These are phyloP conservation scores for Vitis hybrid DNA, from an alignment of 177 flowering plant species.

Conservation along the genomic window DNA sequence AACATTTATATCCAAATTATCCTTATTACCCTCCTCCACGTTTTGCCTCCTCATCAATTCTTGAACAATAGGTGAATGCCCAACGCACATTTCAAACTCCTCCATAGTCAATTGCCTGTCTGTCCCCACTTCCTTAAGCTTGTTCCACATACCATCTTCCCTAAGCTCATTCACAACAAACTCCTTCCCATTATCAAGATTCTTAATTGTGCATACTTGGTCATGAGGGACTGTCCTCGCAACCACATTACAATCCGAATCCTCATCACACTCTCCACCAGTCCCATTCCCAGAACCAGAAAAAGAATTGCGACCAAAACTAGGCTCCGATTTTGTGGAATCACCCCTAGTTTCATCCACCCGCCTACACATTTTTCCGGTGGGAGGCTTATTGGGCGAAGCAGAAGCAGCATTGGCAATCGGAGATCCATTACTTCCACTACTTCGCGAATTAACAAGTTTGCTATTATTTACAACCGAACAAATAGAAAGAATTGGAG, in stretches of 20 bases:
- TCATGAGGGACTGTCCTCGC: constrained; percentile 17
- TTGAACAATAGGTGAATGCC: constrained; percentile 93
- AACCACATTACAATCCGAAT: constrained; percentile 23
- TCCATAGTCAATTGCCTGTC: constrained; percentile 91
- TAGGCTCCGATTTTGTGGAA: constrained; percentile 6
- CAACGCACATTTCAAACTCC: constrained; percentile 91
- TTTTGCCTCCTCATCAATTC: constrained; percentile 94
- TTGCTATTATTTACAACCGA: constrained; percentile 35
- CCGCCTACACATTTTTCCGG: constrained; percentile 32
- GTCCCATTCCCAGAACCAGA: constrained; percentile 7
- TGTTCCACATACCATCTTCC: constrained; percentile 86
- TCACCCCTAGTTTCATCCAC: constrained; percentile 21
- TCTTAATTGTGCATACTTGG: constrained; percentile 61
- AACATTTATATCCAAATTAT: constrained; percentile 28
- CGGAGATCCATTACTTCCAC: constrained; percentile 14
- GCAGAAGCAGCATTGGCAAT: constrained; percentile 10
- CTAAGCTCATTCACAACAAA: constrained; percentile 88
- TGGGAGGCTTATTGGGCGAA: constrained; percentile 58
- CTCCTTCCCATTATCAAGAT: constrained; percentile 92
- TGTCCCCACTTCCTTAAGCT: constrained; percentile 83
- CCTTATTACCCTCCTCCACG: constrained; percentile 71
- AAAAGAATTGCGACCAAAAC: constrained; percentile 8
- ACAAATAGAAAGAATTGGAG: constrained; percentile 36
- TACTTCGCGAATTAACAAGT: constrained; percentile 15
- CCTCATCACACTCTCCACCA: constrained; percentile 24